phyloP scores from a whole-genome alignment of 257 asterid genomes.

The Fraxinus americana region DNA sequence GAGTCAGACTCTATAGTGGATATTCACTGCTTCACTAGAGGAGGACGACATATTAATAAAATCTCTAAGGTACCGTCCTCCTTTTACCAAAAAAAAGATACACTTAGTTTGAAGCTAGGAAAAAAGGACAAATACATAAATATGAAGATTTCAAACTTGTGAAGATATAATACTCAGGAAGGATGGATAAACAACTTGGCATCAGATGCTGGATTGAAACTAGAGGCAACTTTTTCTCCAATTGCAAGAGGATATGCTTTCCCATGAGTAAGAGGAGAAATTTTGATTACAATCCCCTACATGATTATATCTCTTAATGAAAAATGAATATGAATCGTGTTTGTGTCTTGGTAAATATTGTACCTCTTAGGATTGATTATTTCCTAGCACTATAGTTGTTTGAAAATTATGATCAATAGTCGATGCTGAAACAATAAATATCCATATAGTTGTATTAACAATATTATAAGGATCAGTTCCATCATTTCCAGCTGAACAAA shows the following conservation, averaged over 20 bases:
- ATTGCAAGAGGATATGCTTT: conserved; percentile 53
- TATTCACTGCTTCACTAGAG: too few species aligned
- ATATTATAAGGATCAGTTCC: conserved; percentile 61
- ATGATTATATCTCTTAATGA: neutral
- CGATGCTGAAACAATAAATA: conserved; percentile 72
- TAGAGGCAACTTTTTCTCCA: conserved; percentile 49
- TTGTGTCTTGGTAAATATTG: neutral
- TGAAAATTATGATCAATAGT: conserved; percentile 58
- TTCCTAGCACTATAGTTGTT: conserved; percentile 55
- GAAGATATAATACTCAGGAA: neutral
- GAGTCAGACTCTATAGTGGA: too few species aligned
- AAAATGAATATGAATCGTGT: neutral
- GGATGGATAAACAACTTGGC: conserved; percentile 46
- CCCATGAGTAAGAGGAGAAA: conserved; percentile 41
- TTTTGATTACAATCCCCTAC: conserved; percentile 67
- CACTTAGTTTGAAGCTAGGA: neutral
- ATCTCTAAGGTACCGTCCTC: too few species aligned
- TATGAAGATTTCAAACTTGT: neutral
- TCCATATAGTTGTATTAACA: conserved; percentile 78
- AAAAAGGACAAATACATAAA: too few species aligned
- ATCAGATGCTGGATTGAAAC: conserved; percentile 50
- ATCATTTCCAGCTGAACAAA: conserved; percentile 75
- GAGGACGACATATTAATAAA: too few species aligned
- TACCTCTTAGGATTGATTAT: conserved; percentile 51
- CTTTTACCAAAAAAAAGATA: too few species aligned